Percentiles rank a stretch among this genome's conserved stretches.
These are phyloP conservation scores for Kuraishia floccosa DNA, from an alignment of 805 yeast species.

Conservation along the genomic window DNA sequence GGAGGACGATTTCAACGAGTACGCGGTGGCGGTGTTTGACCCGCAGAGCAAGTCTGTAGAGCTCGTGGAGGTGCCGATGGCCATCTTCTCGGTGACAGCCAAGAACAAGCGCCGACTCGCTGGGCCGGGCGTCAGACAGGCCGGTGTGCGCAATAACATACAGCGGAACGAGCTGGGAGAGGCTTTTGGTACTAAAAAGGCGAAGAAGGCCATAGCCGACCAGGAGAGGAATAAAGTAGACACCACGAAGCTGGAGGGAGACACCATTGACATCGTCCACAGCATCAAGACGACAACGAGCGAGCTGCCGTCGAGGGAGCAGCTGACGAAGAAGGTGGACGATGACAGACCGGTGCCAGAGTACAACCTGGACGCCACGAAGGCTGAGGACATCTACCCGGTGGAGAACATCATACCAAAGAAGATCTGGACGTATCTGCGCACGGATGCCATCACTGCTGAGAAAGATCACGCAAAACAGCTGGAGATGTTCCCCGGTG, in stretches of 20 bases:
- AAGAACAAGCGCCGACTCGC: conserved; percentile 41
- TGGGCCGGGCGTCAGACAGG: conserved; percentile 45
- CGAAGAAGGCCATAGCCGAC: conserved; percentile 80
- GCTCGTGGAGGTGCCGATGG: conserved; percentile 48
- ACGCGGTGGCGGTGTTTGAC: conserved; percentile 73
- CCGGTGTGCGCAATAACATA: conserved; percentile 32
- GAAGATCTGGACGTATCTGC: conserved; percentile 49
- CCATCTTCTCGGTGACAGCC: conserved; percentile 54
- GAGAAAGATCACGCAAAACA: conserved; percentile 40
- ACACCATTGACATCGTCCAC: conserved; percentile 76
- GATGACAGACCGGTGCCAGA: conserved; percentile 78
- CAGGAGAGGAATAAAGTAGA: conserved; percentile 79
- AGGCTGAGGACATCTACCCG: conserved; percentile 77
- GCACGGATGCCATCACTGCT: conserved; percentile 48
- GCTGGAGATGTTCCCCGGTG: conserved; percentile 50
- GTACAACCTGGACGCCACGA: conserved; percentile 67
- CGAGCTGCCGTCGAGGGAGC: conserved; percentile 60
- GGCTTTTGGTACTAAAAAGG: conserved; percentile 95
- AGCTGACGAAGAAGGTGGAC: conserved; percentile 44
- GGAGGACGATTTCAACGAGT: conserved; percentile 26
- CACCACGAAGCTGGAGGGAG: conserved; percentile 56
- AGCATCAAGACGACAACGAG: conserved; percentile 60
- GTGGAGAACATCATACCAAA: conserved; percentile 57
- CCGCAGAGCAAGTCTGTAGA: conserved; percentile 53
- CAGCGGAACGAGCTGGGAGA: conserved; percentile 86